Evolutionary conservation across 2,329 filamentous ascomycete species (phyloP).

Genomic region (Trichoderma aggressivum): DNA sequence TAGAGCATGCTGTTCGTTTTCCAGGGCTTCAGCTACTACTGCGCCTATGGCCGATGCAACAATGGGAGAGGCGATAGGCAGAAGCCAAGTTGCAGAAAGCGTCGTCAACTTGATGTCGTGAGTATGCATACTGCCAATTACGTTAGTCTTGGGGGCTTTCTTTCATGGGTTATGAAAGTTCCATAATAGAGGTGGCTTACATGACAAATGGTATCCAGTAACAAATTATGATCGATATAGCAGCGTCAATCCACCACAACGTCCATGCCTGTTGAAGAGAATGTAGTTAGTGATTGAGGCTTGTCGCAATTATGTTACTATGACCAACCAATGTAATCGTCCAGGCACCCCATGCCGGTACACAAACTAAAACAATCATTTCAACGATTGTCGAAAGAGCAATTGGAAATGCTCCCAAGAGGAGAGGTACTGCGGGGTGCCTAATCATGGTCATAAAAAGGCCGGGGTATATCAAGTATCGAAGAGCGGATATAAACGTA

Average conservation of each 20-base stretch:
- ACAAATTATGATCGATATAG: not conserved
- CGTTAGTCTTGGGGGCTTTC: not conserved
- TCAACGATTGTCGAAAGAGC: not conserved
- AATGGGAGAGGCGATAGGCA: not conserved
- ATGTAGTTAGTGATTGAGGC: not conserved
- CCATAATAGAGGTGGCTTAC: not conserved
- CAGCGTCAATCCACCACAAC: slow-evolving; percentile 2
- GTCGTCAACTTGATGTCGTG: not conserved
- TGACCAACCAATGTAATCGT: not conserved
- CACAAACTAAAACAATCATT: not conserved
- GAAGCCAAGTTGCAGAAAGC: slow-evolving; percentile 8
- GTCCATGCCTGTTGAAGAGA: not conserved
- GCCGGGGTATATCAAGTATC: not conserved
- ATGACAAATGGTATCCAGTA: slow-evolving; percentile 6
- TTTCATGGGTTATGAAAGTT: not conserved
- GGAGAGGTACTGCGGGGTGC: not conserved
- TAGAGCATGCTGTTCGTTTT: not conserved
- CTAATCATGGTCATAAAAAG: not conserved
- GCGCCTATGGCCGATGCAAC: not conserved
- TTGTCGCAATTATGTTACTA: not conserved
- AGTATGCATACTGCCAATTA: not conserved
- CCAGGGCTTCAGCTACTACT: not conserved
- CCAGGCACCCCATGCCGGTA: not conserved
- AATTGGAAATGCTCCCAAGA: slow-evolving; percentile 3
- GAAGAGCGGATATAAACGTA: not conserved